These are phyloP conservation scores for Hyaloscypha variabilis DNA, from an alignment of 495 filamentous ascomycete genomes.

Conservation along the genomic window DNA sequence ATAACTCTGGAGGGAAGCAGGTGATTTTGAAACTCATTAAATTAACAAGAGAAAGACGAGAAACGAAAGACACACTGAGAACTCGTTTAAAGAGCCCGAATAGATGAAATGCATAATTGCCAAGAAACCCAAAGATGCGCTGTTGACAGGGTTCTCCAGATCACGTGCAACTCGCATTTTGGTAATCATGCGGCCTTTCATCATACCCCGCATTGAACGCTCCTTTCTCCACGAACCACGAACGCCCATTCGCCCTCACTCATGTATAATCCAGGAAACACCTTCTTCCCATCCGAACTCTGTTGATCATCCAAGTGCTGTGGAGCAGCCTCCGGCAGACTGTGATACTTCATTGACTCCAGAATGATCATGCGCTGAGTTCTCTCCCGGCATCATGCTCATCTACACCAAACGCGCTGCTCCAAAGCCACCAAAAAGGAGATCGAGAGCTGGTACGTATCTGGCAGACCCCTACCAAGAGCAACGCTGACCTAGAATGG, in stretches of 20 bases:
- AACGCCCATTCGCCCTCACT: neutral
- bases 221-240: neutral
- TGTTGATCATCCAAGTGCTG: neutral
- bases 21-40: too few relatives aligned
- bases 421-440: slow-evolving; percentile 61
- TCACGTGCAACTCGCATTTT: slow-evolving; percentile 8
- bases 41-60: too few relatives aligned
- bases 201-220: slow-evolving; percentile 1
- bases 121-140: neutral
- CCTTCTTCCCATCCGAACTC: neutral
- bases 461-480: neutral
- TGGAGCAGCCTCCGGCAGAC: neutral
- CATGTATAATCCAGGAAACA: neutral
- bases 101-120: neutral
- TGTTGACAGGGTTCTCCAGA: neutral
- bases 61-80: too few relatives aligned
- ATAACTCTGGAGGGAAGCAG: too few relatives aligned
- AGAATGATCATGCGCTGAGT: neutral
- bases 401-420: slow-evolving; percentile 58
- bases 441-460: slow-evolving; percentile 62
- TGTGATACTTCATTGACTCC: neutral
- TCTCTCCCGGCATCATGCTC: slow-evolving; percentile 46
- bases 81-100: neutral
- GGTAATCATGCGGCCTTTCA: neutral
- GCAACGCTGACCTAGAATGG: slow-evolving; percentile 9